phyloP scores from a whole-genome alignment of 2,329 filamentous ascomycete genomes.

The Cladophialophora yegresii region DNA sequence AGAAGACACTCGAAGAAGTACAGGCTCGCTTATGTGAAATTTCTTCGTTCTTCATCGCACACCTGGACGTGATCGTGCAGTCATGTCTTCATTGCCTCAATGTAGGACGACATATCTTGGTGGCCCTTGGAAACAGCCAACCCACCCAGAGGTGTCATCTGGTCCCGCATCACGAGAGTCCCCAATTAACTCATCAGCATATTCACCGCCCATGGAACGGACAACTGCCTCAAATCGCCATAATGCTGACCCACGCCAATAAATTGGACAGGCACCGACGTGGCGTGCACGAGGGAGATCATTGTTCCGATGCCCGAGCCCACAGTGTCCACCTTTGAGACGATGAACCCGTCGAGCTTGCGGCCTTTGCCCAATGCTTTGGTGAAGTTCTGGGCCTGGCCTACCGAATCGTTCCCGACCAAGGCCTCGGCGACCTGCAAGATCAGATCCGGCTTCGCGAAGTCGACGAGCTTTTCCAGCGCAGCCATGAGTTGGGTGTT shows the following conservation, averaged over 20 bases:
- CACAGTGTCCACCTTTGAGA: slow-evolving; percentile 97
- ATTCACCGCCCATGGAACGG: slow-evolving; percentile 64
- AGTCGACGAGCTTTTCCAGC: slow-evolving; percentile 94
- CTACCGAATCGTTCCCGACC: slow-evolving; percentile 92
- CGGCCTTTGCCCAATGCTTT: slow-evolving; percentile 80
- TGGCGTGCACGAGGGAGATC: slow-evolving; percentile 96
- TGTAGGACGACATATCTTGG: background rate
- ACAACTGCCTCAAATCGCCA: slow-evolving; percentile 64
- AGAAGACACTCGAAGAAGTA: background rate
- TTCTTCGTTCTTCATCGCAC: background rate
- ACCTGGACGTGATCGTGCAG: background rate
- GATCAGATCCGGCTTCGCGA: slow-evolving; percentile 96
- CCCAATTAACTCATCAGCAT: slow-evolving; percentile 42
- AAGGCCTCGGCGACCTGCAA: slow-evolving; percentile 94
- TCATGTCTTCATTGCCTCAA: background rate
- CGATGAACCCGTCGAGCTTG: slow-evolving; percentile 92
- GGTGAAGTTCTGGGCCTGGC: slow-evolving; percentile 96
- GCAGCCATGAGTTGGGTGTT: slow-evolving; percentile 95
- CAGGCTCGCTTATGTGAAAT: background rate
- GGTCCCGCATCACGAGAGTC: background rate
- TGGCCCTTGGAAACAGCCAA: background rate
- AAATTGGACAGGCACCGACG: slow-evolving; percentile 92
- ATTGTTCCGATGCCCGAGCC: slow-evolving; percentile 98
- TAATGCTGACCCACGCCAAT: slow-evolving; percentile 73
- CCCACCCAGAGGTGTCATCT: background rate